Evolutionary conservation across 2,329 filamentous ascomycete species (phyloP), one percentile per base, ranked within the genome.

Genomic region (Emmonsiellopsis sp.): DNA sequence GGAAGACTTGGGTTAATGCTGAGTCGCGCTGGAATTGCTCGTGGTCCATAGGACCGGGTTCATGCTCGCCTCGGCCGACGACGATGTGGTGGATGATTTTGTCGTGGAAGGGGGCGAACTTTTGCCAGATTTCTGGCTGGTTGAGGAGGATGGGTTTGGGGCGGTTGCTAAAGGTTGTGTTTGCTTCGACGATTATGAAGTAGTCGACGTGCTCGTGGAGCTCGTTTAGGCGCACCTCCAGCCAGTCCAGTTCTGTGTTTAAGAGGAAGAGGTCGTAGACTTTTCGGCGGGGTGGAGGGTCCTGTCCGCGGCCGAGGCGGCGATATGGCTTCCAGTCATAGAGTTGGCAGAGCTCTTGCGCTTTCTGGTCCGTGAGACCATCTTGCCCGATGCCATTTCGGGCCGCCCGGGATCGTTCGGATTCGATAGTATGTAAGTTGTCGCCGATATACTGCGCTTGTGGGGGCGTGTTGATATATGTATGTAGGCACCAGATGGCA

Each of bases 231-330:
- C 81, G 78, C 47, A 86, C 79, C 64, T 86, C 82, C 42, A 86
- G 73, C 75, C 80, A 83, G 67, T 85, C 82, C 10, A 85, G 71
- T 67, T 85, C 83, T 2, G 74, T 77, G 58, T 82, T 83, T 59
- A 85, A 67, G 72, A 84, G 77, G 60, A 83, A 73, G 1, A 86
- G 71, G 62, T 86, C 83, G 63, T 81, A 83, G 34, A 83, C 69
- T 62, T 79, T 81, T 49, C 79, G 74, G 11, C n/a, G 37, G 27
- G 27, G 9, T 32, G 11, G 9, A 14, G 45, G 13, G 7, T 33
- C 11, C 9, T 37, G 34, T 14, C 36, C 3, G n/a, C 14, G 3
- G n/a, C 4, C 33, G 9, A 10, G 13, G 11, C 42, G 42, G 10
- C 42, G n/a, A 43, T 51, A 43, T n/a, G 36, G 39, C 14, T 14